These are phyloP conservation scores for Colletotrichum nymphaeae DNA, from an alignment of 2,329 filamentous ascomycete species.

Conservation along the genomic window DNA sequence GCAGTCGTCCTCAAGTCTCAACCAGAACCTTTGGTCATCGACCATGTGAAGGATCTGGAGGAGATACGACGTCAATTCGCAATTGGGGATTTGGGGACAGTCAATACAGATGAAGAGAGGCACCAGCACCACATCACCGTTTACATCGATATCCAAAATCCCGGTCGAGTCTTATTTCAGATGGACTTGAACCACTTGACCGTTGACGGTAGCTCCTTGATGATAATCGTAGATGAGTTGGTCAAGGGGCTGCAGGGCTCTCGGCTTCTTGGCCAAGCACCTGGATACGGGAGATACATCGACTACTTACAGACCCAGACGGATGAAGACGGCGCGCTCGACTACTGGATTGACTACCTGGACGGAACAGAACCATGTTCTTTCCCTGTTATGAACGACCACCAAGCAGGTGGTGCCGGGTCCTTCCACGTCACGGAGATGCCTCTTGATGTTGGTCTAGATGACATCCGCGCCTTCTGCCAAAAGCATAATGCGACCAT, in stretches of 20 bases:
- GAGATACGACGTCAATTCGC: slow-evolving; percentile 5
- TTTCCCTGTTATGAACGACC: slow-evolving; percentile 36
- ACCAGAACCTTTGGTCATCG: slow-evolving; percentile 17
- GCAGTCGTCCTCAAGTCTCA: slow-evolving; percentile 28
- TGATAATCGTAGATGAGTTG: slow-evolving; percentile 20
- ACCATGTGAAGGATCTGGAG: slow-evolving; percentile 18
- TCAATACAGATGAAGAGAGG: neutral
- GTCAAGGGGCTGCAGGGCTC: neutral
- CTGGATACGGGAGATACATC: slow-evolving; percentile 38
- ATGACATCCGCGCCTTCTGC: slow-evolving; percentile 6
- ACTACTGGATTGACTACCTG: slow-evolving; percentile 40
- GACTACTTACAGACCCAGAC: slow-evolving; percentile 31
- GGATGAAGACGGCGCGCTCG: slow-evolving; percentile 27
- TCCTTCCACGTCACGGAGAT: slow-evolving; percentile 19
- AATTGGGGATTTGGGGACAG: neutral
- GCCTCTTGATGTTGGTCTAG: neutral
- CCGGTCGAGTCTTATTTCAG: neutral
- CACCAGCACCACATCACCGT: slow-evolving; percentile 7
- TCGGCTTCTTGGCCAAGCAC: neutral
- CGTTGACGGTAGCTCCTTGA: slow-evolving; percentile 25
- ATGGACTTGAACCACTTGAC: slow-evolving; percentile 28
- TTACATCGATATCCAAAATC: neutral
- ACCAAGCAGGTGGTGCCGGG: neutral
- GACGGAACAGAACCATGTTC: slow-evolving; percentile 36
- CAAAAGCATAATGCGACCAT: slow-evolving; percentile 13